phyloP scores from a whole-genome alignment of 2,329 filamentous ascomycete species.

The Verticillium klebahnii region DNA sequence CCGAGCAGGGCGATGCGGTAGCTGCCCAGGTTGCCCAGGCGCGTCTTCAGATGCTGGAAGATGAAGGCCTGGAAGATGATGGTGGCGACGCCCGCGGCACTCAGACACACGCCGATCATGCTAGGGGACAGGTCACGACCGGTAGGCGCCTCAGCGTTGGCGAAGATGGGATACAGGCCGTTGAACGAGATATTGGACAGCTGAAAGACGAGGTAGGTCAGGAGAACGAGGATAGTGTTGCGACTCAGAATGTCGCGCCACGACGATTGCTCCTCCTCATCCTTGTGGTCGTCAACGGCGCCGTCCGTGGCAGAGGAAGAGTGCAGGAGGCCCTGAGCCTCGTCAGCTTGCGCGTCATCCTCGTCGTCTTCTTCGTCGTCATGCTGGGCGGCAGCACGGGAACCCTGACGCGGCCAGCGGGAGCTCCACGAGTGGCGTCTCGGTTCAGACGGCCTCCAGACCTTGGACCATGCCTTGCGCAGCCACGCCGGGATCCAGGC shows the following conservation, averaged over 20 bases:
- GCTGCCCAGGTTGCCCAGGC: constrained; percentile 78
- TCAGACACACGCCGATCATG: constrained; percentile 81
- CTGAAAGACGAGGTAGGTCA: constrained; percentile 90
- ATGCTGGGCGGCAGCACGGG: constrained; percentile 17
- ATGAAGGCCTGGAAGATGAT: constrained; percentile 87
- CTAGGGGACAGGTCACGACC: constrained; percentile 72
- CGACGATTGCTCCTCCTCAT: constrained; percentile 44
- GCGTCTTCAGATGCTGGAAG: constrained; percentile 73
- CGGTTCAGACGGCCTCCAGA: constrained; percentile 13
- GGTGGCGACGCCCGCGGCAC: constrained; percentile 77
- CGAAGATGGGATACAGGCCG: constrained; percentile 91
- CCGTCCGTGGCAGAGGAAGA: constrained; percentile 28
- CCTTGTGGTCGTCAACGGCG: constrained; percentile 44
- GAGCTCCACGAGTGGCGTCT: constrained; percentile 31
- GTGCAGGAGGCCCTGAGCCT: constrained; percentile 16
- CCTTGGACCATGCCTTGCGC: constrained; percentile 22
- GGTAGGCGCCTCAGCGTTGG: constrained; percentile 66
- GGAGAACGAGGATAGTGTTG: constrained; percentile 75
- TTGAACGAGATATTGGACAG: constrained; percentile 94
- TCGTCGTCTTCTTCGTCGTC: constrained; percentile 17
- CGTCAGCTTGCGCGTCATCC: constrained; percentile 18
- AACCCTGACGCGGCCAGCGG: constrained; percentile 28
- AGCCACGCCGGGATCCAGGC: constrained; percentile 29
- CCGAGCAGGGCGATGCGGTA: constrained; percentile 76
- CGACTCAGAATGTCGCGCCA: constrained; percentile 65